phyloP scores from a whole-genome alignment of 331 rosid species.

The Telfairia occidentalis region DNA sequence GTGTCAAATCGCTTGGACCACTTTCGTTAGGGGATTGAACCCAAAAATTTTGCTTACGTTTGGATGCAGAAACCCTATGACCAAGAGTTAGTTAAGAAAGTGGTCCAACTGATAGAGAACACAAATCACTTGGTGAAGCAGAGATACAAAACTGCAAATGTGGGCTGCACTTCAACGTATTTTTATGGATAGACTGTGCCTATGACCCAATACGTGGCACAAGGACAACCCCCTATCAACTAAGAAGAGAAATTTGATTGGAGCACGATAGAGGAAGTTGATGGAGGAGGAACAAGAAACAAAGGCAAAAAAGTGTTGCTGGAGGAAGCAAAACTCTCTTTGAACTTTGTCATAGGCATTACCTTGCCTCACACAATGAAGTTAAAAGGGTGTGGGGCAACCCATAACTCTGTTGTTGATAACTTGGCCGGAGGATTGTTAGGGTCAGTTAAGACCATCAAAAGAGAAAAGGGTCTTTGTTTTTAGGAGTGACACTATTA shows the following conservation, averaged over 20 bases:
- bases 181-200: no score
- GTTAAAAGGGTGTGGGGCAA: not conserved
- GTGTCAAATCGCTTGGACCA: not conserved
- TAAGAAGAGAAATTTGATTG: no score
- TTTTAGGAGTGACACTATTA: no score
- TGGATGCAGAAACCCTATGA: not conserved
- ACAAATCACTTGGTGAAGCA: no score
- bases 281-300: not conserved
- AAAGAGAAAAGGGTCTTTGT: no score
- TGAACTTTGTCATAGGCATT: not conserved
- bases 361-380: not conserved
- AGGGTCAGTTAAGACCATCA: not conserved
- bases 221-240: no score
- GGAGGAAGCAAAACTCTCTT: not conserved
- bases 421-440: not conserved
- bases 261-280: not conserved
- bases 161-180: no score
- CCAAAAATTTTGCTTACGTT: not conserved
- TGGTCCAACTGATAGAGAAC: not conserved
- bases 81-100: not conserved
- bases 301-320: not conserved
- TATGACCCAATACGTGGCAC: no score
- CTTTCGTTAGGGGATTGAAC: not conserved
- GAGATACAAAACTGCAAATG: no score
- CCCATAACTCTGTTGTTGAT: not conserved